These are phyloP conservation scores for Oryza longistaminata DNA, from an alignment of 176 grass and related monocot species.

Conservation along the genomic window DNA sequence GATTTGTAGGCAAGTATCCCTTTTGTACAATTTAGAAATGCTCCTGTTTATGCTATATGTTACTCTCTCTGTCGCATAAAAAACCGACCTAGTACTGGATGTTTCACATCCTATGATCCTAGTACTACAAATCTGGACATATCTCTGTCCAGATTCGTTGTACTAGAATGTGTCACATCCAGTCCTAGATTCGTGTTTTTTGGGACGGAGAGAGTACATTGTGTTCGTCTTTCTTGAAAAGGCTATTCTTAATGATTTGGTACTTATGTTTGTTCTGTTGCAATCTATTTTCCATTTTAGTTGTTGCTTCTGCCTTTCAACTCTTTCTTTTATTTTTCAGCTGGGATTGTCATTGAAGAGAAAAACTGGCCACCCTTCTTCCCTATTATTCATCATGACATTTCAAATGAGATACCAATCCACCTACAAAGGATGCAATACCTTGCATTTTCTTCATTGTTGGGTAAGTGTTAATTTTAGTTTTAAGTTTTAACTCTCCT, in stretches of 20 bases:
- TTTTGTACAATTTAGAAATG: background rate
- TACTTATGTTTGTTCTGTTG: background rate
- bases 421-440: constrained; percentile 87
- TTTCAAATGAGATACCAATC: constrained; percentile 91
- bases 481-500: background rate
- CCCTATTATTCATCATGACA: constrained; percentile 97
- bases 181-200: too few species aligned
- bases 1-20: background rate
- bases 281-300: background rate
- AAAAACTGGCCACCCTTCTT: constrained; percentile 98
- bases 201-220: too few species aligned
- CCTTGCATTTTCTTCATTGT: constrained; percentile 84
- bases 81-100: too few species aligned
- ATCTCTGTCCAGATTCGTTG: too few species aligned
- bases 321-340: constrained; percentile 53
- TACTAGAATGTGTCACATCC: too few species aligned
- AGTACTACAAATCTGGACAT: too few species aligned
- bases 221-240: too few species aligned
- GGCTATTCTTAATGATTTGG: too few species aligned
- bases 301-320: constrained; percentile 4
- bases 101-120: too few species aligned
- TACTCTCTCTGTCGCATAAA: too few species aligned
- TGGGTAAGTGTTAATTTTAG: constrained; percentile 55
- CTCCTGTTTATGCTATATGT: background rate
- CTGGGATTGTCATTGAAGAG: constrained; percentile 83